Evolutionary conservation across 768 basidiomycete genomes (phyloP), one percentile per base, ranked within the genome.

Genomic region (Dentipellis fragilis): DNA sequence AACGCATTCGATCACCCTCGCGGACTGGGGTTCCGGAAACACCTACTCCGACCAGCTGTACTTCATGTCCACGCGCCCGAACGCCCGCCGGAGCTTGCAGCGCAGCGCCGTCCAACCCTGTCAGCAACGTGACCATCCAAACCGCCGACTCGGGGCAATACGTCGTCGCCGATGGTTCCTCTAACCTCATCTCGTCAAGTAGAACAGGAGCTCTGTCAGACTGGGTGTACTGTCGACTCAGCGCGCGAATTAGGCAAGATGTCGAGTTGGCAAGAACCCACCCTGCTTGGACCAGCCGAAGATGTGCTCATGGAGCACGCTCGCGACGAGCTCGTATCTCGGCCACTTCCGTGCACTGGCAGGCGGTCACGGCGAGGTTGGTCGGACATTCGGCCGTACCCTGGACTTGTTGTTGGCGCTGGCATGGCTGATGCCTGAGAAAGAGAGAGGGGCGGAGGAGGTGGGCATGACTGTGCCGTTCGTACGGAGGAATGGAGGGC

Each of bases 1-100:
- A 16, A 50, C 57, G 40, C 67, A 63, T 45, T 71, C 70, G 14
- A 53, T 67, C 5, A 59, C 60, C 5, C 64, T 71, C 23, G 68
- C 68, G 23, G 61, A 54, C 2, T 71, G 70, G 70, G 70, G 70
- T 16, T 60, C 64, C 2, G 69, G 69, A 4, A 71, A 68, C 47
- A 66, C 67, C 2, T 68, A 65, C 53, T 67, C 66, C 48, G 67
- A 67, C 52, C 66, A 68, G 23, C 45, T 68, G 10, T 69, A 71
- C 55, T 70, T 66, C 57, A 55, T 71, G 39, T 62, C 69, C 45
- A 71, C 70, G 42, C 68, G 70, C 39, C 57, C 64, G 39, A 67
- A 66, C 21, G 51, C 67, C n/a, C 8, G 59, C 58, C 36, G 66
- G 67, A 10, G 62, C 54, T 7, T 71, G 70, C 57, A 62, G 57